These are phyloP conservation scores for Miamiensis avidus DNA, from an alignment of 169 alveolate genomes.

Conservation along the genomic window DNA sequence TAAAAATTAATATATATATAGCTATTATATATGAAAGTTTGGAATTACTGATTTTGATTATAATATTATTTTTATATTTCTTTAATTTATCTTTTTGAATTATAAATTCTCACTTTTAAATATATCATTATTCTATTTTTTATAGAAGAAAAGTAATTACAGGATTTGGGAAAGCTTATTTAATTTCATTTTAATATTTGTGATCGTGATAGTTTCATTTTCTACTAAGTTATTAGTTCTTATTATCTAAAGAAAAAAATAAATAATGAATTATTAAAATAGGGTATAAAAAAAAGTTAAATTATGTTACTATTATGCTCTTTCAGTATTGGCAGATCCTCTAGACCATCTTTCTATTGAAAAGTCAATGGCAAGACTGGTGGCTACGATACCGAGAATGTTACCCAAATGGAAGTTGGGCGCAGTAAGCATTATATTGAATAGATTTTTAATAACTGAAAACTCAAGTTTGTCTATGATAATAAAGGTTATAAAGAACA, in stretches of 20 bases:
- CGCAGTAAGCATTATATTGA: neutral
- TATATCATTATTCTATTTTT: too few species aligned
- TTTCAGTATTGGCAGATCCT: neutral
- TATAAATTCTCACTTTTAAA: too few species aligned
- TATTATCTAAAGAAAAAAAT: neutral
- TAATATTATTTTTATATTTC: too few species aligned
- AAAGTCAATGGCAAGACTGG: neutral
- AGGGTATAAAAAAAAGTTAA: neutral
- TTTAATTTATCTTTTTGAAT: too few species aligned
- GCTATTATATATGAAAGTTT: too few species aligned
- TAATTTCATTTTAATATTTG: neutral
- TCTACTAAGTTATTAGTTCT: neutral
- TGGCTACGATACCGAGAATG: slow-evolving; percentile 1
- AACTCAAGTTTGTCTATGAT: neutral
- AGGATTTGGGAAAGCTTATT: too few species aligned
- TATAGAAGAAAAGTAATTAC: too few species aligned
- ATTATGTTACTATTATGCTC: neutral
- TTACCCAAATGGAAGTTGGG: slow-evolving; percentile 22
- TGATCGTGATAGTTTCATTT: neutral
- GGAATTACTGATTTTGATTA: too few species aligned
- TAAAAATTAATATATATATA: too few species aligned
- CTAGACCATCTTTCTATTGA: neutral
- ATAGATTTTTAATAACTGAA: neutral
- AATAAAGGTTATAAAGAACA: neutral
- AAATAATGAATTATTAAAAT: too few species aligned